A percentile compares a stretch with the other conserved stretches of the same genome.
Evolutionary conservation across 1,139 yeast species (phyloP).

Genomic region (Diutina sp.): DNA sequence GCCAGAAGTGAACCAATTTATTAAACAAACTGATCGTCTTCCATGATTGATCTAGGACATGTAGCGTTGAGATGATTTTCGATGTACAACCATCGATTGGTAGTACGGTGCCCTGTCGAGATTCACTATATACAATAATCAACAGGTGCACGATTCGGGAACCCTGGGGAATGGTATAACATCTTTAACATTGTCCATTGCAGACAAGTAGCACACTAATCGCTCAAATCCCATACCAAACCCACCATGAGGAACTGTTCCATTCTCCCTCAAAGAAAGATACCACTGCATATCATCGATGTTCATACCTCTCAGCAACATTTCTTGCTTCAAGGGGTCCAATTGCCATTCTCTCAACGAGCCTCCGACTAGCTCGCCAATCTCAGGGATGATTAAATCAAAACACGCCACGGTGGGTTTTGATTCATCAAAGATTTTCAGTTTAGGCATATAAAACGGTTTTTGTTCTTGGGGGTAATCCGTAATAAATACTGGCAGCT

Average conservation of each 20-base stretch:
- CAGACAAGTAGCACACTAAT: conserved; percentile 57
- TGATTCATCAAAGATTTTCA: conserved; percentile 21
- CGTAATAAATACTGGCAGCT: conserved; percentile 77
- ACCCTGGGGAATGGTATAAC: conserved; percentile 69
- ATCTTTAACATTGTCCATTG: conserved; percentile 70
- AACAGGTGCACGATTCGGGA: conserved; percentile 25
- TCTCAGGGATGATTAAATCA: conserved; percentile 76
- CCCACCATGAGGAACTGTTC: conserved; percentile 91
- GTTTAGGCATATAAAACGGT: conserved; percentile 74
- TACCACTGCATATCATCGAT: conserved; percentile 67
- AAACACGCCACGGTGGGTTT: conserved; percentile 73
- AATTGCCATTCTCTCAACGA: conserved; percentile 74
- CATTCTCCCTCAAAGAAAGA: conserved; percentile 56
- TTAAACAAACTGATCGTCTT: too few species aligned
- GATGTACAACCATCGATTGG: not conserved
- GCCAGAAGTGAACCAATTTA: too few species aligned
- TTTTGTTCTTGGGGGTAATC: conserved; percentile 72
- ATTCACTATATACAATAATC: not conserved
- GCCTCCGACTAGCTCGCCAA: conserved; percentile 97
- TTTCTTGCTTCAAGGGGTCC: conserved; percentile 31
- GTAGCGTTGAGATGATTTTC: not conserved
- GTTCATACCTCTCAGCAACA: conserved; percentile 43
- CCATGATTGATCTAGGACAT: too few species aligned
- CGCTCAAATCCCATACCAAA: conserved; percentile 95
- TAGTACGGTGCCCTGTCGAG: too few species aligned